These are phyloP conservation scores for Cucumis sativus DNA, from an alignment of 306 rosid species.

Conservation along the genomic window DNA sequence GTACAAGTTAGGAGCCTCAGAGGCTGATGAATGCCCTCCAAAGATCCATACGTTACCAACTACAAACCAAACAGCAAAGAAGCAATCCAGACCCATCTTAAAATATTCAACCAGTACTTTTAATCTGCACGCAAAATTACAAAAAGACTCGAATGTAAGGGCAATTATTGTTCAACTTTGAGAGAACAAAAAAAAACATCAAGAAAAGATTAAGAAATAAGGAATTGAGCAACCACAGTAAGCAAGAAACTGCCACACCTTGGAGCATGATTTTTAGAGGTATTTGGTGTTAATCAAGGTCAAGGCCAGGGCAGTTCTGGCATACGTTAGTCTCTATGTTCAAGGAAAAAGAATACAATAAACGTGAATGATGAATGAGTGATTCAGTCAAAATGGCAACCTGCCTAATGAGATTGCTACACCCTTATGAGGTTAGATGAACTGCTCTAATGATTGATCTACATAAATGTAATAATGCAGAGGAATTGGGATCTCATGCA, in stretches of 20 bases:
- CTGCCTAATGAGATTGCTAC: neutral
- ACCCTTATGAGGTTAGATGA: neutral
- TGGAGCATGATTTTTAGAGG: neutral
- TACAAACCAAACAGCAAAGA: conserved; percentile 96
- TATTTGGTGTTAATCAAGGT: neutral
- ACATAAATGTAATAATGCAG: neutral
- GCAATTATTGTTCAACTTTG: neutral
- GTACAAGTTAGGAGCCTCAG: conserved; percentile 81
- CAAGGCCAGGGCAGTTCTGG: neutral
- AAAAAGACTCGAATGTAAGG: neutral
- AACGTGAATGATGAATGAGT: neutral
- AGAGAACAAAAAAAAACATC: neutral
- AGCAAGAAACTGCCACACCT: neutral
- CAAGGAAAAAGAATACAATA: neutral
- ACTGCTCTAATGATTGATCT: neutral
- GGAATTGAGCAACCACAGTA: neutral
- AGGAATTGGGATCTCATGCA: neutral
- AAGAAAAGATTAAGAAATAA: neutral
- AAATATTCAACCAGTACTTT: conserved; percentile 75
- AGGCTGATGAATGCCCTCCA: conserved; percentile 70
- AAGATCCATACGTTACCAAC: conserved; percentile 98
- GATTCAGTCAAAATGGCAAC: neutral
- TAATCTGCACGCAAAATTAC: conserved; percentile 34
- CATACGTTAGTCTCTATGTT: neutral
- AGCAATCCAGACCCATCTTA: conserved; percentile 89